These are phyloP conservation scores for Ogataea allantospora DNA, from an alignment of 805 yeast species.

Conservation along the genomic window DNA sequence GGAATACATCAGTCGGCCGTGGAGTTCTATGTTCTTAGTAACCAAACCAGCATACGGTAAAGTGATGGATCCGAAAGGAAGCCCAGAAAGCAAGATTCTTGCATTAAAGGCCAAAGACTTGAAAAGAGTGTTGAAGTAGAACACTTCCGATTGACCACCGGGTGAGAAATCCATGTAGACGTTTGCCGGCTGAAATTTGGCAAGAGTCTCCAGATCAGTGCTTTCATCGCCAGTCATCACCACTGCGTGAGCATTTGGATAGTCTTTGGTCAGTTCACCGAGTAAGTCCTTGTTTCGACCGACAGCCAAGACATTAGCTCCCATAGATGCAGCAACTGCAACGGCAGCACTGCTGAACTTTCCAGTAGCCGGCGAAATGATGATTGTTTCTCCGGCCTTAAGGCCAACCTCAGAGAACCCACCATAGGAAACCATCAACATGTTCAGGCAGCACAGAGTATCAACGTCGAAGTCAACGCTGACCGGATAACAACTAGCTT, in stretches of 20 bases:
- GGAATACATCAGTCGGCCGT: constrained; percentile 8
- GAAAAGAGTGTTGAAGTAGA: constrained; percentile 1
- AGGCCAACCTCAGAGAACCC: constrained; percentile 4
- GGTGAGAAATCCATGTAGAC: constrained; percentile 10
- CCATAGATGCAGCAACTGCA: constrained; percentile 14
- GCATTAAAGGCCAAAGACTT: constrained; percentile 2
- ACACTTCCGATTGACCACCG: not conserved
- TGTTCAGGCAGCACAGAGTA: not conserved
- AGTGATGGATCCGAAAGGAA: not conserved
- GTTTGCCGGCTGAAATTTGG: constrained; percentile 3
- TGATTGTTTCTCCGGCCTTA: constrained; percentile 9
- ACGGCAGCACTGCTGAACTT: constrained; percentile 13
- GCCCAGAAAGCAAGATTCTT: constrained; percentile 7
- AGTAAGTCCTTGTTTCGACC: constrained; percentile 8
- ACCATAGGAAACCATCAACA: constrained; percentile 6
- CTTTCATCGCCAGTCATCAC: constrained; percentile 6
- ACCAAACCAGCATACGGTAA: constrained; percentile 2
- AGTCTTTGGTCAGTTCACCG: not conserved
- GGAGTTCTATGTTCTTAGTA: constrained; percentile 3
- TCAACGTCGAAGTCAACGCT: constrained; percentile 1
- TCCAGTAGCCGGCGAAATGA: constrained; percentile 12
- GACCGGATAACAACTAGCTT: constrained; percentile 2
- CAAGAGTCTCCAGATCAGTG: constrained; percentile 1
- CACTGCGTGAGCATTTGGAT: constrained; percentile 3
- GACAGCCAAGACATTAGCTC: constrained; percentile 10